Evolutionary conservation across 805 yeast genomes (phyloP).

Genomic region (Saccharomyces jurei): DNA sequence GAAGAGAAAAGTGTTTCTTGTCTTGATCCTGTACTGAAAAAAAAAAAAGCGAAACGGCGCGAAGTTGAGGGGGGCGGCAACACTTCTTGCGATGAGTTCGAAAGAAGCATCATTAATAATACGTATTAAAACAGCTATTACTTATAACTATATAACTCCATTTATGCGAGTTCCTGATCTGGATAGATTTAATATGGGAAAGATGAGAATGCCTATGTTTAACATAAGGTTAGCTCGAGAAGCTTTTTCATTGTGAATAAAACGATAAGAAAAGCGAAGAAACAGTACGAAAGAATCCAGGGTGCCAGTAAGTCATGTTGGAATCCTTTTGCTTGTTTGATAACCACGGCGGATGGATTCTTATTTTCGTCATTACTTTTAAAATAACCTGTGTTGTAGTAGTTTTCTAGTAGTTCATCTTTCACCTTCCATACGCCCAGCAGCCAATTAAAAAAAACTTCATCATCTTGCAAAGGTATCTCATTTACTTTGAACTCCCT

Average conservation of each 20-base stretch:
- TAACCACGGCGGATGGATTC: background rate
- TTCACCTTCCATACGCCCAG: slow-evolving; percentile 61
- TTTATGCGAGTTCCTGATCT: background rate
- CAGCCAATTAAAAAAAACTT: slow-evolving; percentile 72
- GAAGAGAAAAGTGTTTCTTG: background rate
- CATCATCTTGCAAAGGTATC: slow-evolving; percentile 46
- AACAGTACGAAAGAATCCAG: background rate
- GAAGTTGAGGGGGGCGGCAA: background rate
- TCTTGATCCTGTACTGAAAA: background rate
- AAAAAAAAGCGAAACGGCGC: background rate
- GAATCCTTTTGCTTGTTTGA: background rate
- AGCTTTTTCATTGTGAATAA: background rate
- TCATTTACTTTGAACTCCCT: slow-evolving; percentile 47
- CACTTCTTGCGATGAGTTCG: background rate
- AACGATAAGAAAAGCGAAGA: background rate
- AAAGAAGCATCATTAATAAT: background rate
- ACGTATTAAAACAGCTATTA: background rate
- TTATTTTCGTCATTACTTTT: slow-evolving; percentile 5
- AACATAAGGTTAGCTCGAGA: background rate
- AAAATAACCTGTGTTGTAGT: slow-evolving; percentile 47
- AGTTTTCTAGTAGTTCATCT: slow-evolving; percentile 56
- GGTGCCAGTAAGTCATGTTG: background rate
- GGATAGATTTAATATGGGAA: background rate
- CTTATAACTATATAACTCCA: background rate
- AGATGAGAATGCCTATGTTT: background rate